These are phyloP conservation scores for Gracilaria gracilis DNA, from an alignment of 23 red algal species.

Conservation along the genomic window DNA sequence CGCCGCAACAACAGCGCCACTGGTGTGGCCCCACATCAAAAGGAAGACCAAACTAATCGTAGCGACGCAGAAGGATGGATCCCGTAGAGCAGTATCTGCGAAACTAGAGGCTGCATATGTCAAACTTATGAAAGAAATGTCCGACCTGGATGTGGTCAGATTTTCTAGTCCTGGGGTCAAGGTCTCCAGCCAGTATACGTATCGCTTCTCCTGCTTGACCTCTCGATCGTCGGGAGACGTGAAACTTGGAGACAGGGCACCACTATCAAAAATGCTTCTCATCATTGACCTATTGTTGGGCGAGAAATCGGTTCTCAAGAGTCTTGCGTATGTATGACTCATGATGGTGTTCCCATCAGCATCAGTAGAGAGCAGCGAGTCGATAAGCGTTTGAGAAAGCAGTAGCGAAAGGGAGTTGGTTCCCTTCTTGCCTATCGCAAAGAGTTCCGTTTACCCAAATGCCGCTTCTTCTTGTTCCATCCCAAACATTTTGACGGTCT, in stretches of 20 bases:
- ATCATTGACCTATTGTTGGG: background rate
- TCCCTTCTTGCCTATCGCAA: too few relatives aligned
- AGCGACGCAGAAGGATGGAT: slow-evolving; percentile 41
- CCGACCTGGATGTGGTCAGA: too few relatives aligned
- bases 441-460: slow-evolving; percentile 30
- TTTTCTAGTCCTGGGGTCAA: too few relatives aligned
- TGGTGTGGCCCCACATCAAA: slow-evolving; percentile 60
- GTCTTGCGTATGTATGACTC: background rate
- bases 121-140: too few relatives aligned
- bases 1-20: slow-evolving; percentile 33
- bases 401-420: too few relatives aligned
- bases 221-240: too few relatives aligned
- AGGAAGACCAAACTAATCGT: slow-evolving; percentile 64
- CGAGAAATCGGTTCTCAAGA: slow-evolving; percentile 14
- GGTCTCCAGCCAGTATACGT: too few relatives aligned
- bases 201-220: too few relatives aligned
- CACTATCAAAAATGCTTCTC: background rate
- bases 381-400: too few relatives aligned
- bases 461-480: slow-evolving; percentile 76
- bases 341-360: too few relatives aligned
- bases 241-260: too few relatives aligned
- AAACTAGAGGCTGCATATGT: background rate
- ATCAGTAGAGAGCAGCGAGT: too few relatives aligned
- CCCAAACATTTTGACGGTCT: slow-evolving; percentile 96
- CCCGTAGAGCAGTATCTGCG: slow-evolving; percentile 10